Evolutionary conservation across 345 rosid genomes (phyloP).

Genomic region (Zanthoxylum bungeanum): DNA sequence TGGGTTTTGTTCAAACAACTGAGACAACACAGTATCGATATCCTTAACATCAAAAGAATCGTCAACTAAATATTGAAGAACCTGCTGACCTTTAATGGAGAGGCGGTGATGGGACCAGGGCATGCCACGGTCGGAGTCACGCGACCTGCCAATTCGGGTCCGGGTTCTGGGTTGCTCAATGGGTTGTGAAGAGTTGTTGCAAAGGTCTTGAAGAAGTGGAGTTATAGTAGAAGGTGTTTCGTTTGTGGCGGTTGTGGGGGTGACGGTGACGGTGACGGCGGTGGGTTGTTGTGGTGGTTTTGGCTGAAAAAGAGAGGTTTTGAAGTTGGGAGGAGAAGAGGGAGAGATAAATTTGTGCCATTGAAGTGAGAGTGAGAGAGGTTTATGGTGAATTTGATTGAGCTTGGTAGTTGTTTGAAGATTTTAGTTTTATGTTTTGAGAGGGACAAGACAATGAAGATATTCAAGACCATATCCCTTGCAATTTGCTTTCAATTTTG

Average conservation of each 20-base stretch:
- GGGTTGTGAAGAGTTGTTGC: slow-evolving; percentile 26
- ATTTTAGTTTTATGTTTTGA: neutral
- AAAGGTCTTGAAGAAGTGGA: slow-evolving; percentile 44
- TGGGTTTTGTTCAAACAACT: slow-evolving; percentile 38
- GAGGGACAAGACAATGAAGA: neutral
- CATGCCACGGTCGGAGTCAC: slow-evolving; percentile 69
- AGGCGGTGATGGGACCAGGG: slow-evolving; percentile 71
- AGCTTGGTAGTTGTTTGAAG: neutral
- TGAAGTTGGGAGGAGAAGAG: slow-evolving; percentile 66
- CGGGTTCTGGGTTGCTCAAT: slow-evolving; percentile 33
- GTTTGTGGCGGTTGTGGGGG: slow-evolving; percentile 15
- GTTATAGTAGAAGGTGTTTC: slow-evolving; percentile 21
- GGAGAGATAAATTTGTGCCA: slow-evolving; percentile 74
- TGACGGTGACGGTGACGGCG: slow-evolving; percentile 15
- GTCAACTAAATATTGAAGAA: slow-evolving; percentile 51
- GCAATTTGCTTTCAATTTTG: neutral
- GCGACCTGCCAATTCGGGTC: slow-evolving; percentile 58
- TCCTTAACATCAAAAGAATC: slow-evolving; percentile 47
- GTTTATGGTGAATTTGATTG: neutral
- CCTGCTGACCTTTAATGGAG: slow-evolving; percentile 59
- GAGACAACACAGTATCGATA: slow-evolving; percentile 37
- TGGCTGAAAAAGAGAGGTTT: slow-evolving; percentile 44
- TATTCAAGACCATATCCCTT: neutral
- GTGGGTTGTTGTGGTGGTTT: slow-evolving; percentile 23
- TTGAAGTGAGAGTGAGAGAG: slow-evolving; percentile 21